Base-by-base conservation (phyloP, 2,329 filamentous ascomycete species). In the Fusarium papillatum region DNA sequence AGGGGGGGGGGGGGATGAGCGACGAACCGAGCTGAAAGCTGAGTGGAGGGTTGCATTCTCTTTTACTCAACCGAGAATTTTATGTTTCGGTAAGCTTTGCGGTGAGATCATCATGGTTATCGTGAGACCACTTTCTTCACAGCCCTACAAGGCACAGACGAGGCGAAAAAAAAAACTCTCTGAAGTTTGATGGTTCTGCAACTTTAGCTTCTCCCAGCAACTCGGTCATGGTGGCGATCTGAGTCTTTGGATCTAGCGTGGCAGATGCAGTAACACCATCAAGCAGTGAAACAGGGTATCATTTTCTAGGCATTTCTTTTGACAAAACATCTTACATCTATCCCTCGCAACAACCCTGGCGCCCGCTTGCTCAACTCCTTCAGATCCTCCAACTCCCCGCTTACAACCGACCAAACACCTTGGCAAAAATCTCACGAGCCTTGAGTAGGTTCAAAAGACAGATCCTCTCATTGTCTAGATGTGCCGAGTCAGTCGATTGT, bases 391-490 rank as follows among this genome's bases (percentile, higher is more conserved):
- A 26, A 36, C 34, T 14, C 41, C 46, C 55, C 31, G 17, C 55
- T 62, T 46, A 90, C 66, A 97, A 82, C 75, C 92, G 91, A 76
- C 88, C 87, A 85, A 99, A 99, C 8, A 98, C 95, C 81, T 91
- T 91, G 73, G 92, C 93, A 79, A 99, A 97, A 71, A 99, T 98
- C 84, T 97, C 95, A 75, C 96, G 91, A 75, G 95, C 97, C 86
- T 98, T 98, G 72, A 95, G 91, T 79, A 99, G 82, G 84, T 99
- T 99, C 78, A 94, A 86, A 68, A 99, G 87, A 64, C 97, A 89
- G 83, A 99, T 87, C n/a, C 97, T 87, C 88, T 99, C 97, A 80
- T 99, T 98, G 81, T 98, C 95, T 84, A 99, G 85, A 89, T 99
- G 97, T 22, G 96, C 97, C 64, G 93, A 93, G 81, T 99, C 97